Conservation (phyloP, 2,329 filamentous ascomycete species). For the Aureobasidium zeae region DNA sequence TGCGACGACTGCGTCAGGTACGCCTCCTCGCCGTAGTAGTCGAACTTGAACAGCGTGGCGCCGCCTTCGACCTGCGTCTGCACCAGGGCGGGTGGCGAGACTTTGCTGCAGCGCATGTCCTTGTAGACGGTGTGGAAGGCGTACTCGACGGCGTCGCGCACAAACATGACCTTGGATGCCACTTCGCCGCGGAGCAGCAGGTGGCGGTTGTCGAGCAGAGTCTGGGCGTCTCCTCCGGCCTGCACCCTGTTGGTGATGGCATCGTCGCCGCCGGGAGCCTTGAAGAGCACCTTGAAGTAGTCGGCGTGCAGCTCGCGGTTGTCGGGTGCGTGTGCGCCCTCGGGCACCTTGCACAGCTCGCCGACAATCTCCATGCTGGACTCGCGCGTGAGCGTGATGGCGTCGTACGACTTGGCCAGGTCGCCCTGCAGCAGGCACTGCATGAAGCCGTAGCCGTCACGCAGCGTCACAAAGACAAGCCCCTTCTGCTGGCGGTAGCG, state of each 20-base stretch:
- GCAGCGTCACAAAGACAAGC: slow-evolving; percentile 75
- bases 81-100: slow-evolving; percentile 81
- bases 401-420: slow-evolving; percentile 85
- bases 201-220: slow-evolving; percentile 73
- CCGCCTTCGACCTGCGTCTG: slow-evolving; percentile 94
- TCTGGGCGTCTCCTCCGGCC: slow-evolving; percentile 58
- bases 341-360: slow-evolving; percentile 72
- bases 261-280: slow-evolving; percentile 77
- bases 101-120: slow-evolving; percentile 68
- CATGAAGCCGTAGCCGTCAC: slow-evolving; percentile 74
- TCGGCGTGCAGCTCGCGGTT: slow-evolving; percentile 84
- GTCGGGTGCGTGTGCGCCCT: slow-evolving; percentile 68
- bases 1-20: slow-evolving; percentile 96
- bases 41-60: slow-evolving; percentile 78
- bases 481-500: slow-evolving; percentile 73
- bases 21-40: slow-evolving; percentile 81
- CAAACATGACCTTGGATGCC: slow-evolving; percentile 76
- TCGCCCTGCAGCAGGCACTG: slow-evolving; percentile 76
- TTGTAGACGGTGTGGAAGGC: slow-evolving; percentile 74
- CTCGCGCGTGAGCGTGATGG: slow-evolving; percentile 73
- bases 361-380: slow-evolving; percentile 79
- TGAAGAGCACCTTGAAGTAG: slow-evolving; percentile 57
- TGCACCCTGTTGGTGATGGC: slow-evolving; percentile 80
- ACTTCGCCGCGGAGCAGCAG: slow-evolving; percentile 76
- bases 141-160: slow-evolving; percentile 69